Conservation (phyloP, 345 rosid species). For the Euphorbia peplus region DNA sequence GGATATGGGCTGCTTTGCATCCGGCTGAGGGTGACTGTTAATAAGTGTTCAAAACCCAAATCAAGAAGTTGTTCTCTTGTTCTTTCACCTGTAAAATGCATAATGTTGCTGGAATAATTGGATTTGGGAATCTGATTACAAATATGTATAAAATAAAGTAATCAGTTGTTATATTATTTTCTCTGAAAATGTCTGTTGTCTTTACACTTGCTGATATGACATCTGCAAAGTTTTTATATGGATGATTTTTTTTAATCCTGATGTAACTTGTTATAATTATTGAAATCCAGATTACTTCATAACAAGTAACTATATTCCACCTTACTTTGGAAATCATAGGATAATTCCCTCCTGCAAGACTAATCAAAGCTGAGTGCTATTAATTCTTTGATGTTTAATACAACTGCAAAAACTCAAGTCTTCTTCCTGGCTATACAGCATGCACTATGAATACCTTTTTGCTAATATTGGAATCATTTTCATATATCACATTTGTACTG, state of each 20-base stretch:
- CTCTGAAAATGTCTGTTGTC: background rate
- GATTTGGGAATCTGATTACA: background rate
- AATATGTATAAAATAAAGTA: background rate
- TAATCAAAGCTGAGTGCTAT: too few relatives aligned
- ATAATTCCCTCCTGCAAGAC: too few relatives aligned
- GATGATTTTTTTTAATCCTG: background rate
- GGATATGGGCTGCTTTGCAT: background rate
- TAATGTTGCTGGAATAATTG: background rate
- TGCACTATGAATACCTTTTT: too few relatives aligned
- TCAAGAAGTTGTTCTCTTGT: background rate
- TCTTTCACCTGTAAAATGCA: background rate
- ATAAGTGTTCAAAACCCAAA: conserved; percentile 9
- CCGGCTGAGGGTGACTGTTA: conserved; percentile 4
- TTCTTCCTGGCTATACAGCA: too few relatives aligned
- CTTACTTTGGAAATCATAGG: too few relatives aligned
- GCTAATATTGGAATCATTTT: too few relatives aligned
- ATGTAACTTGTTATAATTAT: background rate
- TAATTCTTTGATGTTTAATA: background rate
- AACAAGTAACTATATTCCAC: too few relatives aligned
- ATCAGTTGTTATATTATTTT: background rate
- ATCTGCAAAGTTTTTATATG: background rate
- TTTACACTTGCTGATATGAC: background rate
- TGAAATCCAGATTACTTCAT: background rate
- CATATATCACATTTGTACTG: too few relatives aligned
- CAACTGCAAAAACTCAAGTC: background rate